A percentile compares a stretch with the other conserved stretches of the same genome.
phyloP scores from a whole-genome alignment of 1,139 yeast genomes.

The Debaryomyces sp. region DNA sequence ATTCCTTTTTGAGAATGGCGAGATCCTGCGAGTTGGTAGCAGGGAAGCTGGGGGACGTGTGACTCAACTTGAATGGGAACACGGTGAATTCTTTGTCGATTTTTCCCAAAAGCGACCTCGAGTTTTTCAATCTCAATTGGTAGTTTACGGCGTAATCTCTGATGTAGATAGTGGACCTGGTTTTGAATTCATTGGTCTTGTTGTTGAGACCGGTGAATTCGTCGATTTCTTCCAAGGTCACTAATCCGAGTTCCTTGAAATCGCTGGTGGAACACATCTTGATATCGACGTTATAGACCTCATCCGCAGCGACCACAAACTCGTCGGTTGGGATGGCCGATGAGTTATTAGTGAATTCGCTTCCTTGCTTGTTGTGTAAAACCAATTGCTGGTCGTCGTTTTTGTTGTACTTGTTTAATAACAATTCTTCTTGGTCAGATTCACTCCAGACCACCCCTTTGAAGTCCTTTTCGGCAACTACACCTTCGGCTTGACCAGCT shows the following conservation, averaged over 20 bases:
- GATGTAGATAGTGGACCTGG: conserved; percentile 73
- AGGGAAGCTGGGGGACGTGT: conserved; percentile 64
- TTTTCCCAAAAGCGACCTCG: conserved; percentile 70
- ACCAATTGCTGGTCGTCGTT: conserved; percentile 41
- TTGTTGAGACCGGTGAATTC: conserved; percentile 64
- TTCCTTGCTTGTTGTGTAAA: conserved; percentile 21
- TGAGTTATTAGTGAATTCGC: conserved; percentile 26
- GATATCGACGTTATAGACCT: conserved; percentile 83
- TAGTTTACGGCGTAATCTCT: conserved; percentile 85
- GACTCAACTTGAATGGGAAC: conserved; percentile 84
- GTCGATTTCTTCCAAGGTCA: conserved; percentile 68
- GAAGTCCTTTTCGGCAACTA: conserved; percentile 88
- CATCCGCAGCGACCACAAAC: conserved; percentile 74
- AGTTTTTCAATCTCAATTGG: conserved; percentile 71
- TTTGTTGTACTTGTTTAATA: conserved; percentile 47
- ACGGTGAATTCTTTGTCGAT: conserved; percentile 80
- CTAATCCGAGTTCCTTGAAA: conserved; percentile 58
- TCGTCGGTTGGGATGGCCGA: conserved; percentile 75
- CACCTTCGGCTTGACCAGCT: conserved; percentile 93
- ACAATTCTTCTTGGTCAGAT: conserved; percentile 69
- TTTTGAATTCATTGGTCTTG: conserved; percentile 50
- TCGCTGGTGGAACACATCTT: conserved; percentile 71
- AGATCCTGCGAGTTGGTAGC: conserved; percentile 42
- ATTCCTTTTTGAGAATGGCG: conserved; percentile 49
- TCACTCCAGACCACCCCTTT: conserved; percentile 94